Base-by-base conservation (phyloP, 2,329 filamentous ascomycete genomes). In the Amesomyces nigricolor region DNA sequence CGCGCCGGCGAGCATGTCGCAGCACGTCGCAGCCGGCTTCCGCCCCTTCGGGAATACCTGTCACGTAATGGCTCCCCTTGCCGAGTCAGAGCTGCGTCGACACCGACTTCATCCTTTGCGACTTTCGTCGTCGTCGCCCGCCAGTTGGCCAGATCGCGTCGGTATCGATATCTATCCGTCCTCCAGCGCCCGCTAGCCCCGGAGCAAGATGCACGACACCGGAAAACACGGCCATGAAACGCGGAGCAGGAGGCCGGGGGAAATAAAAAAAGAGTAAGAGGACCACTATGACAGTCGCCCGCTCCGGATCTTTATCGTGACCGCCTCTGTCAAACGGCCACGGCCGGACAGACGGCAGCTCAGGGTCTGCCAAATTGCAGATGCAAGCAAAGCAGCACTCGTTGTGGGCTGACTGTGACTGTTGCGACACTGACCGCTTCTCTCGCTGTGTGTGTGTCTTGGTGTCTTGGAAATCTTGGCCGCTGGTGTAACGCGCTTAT, bases 21-120 rank as follows among this genome's bases (percentile, higher is more conserved):
- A 26, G 22, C 32, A 35, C 22, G 19, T 26, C 39, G 58, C 46
- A 56, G 53, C 60, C 61, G 57, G 58, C 57, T 63, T 59, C 62
- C 65, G 67, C 67, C 68, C 66, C 64, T 64, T 66, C 61, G 62
- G 62, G 67, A 70, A 70, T 71, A 71, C 67, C 63, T 73, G 65
- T 77, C 73, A 78, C 75, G 75, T 78, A 78, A 78, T 75, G 67
- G 69, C 62, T 67, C 67, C 64, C 51, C 56, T 56, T 60, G 66
- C 64, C 66, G 67, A 70, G 68, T 67, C 69, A 68, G 58, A 56
- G 32, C 13, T 40, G 16, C 30, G 14, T 47, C 43, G 17, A 49
- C 48, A 48, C 8, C 47, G 37, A 26, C 22, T 26, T 26, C 22
- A 26, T 26, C 44, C 44, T 19, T 47, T 29, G n/a, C n/a, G 46